These are phyloP conservation scores for Hymenoscyphus fructigenus DNA, from an alignment of 2,329 filamentous ascomycete species.

Conservation along the genomic window DNA sequence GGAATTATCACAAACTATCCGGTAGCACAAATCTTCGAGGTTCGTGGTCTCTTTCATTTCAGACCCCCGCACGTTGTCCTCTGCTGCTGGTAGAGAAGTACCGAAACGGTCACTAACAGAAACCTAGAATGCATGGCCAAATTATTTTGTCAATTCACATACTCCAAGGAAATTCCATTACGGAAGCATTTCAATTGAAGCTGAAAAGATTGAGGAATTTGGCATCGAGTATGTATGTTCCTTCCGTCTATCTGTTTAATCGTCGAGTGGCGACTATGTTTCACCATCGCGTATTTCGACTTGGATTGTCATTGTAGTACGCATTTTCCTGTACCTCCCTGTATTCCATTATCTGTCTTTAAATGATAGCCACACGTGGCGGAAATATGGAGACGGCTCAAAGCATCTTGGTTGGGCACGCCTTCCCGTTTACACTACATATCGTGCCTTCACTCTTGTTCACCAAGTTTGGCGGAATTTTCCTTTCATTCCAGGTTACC, in stretches of 20 bases:
- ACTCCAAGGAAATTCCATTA: no score
- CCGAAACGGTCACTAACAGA: background rate
- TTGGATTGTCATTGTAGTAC: background rate
- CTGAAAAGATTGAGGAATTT: no score
- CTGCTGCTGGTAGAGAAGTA: background rate
- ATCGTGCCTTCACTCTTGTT: background rate
- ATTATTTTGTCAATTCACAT: no score
- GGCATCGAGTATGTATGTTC: no score
- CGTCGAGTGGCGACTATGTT: no score
- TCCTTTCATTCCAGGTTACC: background rate
- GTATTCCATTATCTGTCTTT: background rate
- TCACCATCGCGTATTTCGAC: no score
- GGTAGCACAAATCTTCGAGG: background rate
- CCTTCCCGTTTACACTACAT: background rate
- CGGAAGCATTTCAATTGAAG: no score
- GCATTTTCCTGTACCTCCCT: background rate
- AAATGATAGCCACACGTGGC: background rate
- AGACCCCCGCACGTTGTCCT: background rate
- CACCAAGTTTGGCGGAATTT: background rate
- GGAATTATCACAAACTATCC: background rate
- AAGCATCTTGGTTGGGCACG: background rate
- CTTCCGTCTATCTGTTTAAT: no score
- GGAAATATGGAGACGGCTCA: background rate
- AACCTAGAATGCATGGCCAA: background rate
- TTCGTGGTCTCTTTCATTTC: background rate